phyloP scores from a whole-genome alignment of 805 yeast genomes.

The Lipomyces spencermartinsiae region DNA sequence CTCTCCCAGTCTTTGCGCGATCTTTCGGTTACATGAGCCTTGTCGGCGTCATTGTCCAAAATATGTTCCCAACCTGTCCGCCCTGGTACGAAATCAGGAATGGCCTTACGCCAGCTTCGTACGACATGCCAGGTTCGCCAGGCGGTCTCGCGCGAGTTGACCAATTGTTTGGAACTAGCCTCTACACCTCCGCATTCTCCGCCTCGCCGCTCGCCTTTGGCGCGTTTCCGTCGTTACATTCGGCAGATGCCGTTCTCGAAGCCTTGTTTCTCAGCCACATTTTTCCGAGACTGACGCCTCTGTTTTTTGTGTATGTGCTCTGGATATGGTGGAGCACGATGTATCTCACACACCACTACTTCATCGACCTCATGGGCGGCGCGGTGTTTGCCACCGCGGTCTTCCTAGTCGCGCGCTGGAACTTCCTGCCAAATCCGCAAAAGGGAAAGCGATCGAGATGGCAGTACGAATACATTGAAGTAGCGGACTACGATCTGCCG shows the following conservation, averaged over 20 bases:
- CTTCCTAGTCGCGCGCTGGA: slow-evolving; percentile 71
- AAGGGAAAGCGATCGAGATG: slow-evolving; percentile 50
- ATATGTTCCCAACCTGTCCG: slow-evolving; percentile 90
- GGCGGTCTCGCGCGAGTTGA: slow-evolving; percentile 95
- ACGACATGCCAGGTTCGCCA: slow-evolving; percentile 90
- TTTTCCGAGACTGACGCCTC: slow-evolving; percentile 71
- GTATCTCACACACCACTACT: slow-evolving; percentile 97
- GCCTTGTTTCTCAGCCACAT: slow-evolving; percentile 83
- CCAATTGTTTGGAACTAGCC: slow-evolving; percentile 71
- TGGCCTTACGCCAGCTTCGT: slow-evolving; percentile 89
- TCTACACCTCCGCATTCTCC: slow-evolving; percentile 80
- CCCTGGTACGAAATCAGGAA: slow-evolving; percentile 88
- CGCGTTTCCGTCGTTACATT: slow-evolving; percentile 83
- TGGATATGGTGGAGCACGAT: slow-evolving; percentile 99
- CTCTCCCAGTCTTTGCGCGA: slow-evolving; percentile 82
- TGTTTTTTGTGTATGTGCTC: slow-evolving; percentile 76
- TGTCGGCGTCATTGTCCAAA: slow-evolving; percentile 81
- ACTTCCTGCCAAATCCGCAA: slow-evolving; percentile 60
- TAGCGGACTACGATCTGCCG: slow-evolving; percentile 37
- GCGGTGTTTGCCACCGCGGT: slow-evolving; percentile 77
- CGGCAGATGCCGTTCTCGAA: slow-evolving; percentile 94
- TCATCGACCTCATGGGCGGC: slow-evolving; percentile 92
- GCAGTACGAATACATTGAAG: slow-evolving; percentile 51
- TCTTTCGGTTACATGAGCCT: slow-evolving; percentile 95
- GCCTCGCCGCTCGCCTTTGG: slow-evolving; percentile 95